A percentile compares a stretch with the other conserved stretches of the same genome.
Conservation (phyloP, 176 grass and related monocot species). For the Hordeum vulgare region DNA sequence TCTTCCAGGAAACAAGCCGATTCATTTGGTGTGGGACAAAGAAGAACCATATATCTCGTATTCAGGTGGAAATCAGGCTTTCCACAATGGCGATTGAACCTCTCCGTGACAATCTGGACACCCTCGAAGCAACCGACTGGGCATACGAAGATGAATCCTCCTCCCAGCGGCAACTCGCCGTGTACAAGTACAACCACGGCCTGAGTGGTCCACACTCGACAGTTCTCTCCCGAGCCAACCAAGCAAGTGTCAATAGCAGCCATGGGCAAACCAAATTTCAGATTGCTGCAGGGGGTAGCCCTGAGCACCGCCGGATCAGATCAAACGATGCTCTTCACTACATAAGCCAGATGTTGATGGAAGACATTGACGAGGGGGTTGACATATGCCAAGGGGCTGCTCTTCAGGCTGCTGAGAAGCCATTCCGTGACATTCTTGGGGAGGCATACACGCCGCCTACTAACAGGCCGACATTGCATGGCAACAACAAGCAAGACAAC, state of each 20-base stretch:
- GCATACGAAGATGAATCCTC: background rate
- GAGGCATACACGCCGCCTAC: slow-evolving; percentile 13
- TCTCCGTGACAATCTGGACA: background rate
- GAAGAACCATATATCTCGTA: background rate
- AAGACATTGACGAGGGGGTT: slow-evolving; percentile 26
- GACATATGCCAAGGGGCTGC: background rate
- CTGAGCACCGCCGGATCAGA: slow-evolving; percentile 3
- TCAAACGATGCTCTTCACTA: slow-evolving; percentile 18
- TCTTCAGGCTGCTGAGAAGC: slow-evolving; percentile 33
- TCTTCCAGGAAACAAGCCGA: background rate
- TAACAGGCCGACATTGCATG: background rate
- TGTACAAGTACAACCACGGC: background rate
- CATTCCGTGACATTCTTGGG: slow-evolving; percentile 33
- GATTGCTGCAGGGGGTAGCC: background rate
- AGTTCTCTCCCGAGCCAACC: background rate
- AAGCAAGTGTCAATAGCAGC: background rate
- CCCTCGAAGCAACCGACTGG: background rate
- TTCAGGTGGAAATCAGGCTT: background rate
- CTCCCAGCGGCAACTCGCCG: background rate
- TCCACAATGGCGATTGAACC: background rate
- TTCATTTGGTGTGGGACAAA: background rate
- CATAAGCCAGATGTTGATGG: slow-evolving; percentile 39
- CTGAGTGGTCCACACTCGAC: background rate
- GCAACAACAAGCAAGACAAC: background rate
- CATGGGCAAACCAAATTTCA: background rate